Evolutionary conservation across 2,329 filamentous ascomycete genomes (phyloP).

Genomic region (Gaeumannomyces sp.): DNA sequence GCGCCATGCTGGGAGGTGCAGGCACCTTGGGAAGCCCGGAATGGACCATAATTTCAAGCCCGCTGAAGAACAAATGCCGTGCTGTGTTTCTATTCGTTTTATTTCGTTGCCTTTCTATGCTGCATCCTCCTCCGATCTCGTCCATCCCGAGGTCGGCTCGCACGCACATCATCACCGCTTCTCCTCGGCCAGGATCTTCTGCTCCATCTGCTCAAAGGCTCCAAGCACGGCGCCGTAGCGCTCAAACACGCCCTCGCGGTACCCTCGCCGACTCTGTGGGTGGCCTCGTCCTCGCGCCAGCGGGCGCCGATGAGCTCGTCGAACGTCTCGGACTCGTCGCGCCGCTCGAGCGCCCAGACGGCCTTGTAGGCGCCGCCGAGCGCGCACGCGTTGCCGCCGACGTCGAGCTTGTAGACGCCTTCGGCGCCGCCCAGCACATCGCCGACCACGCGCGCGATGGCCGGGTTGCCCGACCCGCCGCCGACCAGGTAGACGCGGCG

Average conservation of each 20-base stretch:
- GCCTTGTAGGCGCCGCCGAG: slow-evolving; percentile 94
- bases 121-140: not conserved
- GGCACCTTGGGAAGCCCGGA: too few species aligned
- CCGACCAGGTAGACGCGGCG: slow-evolving; percentile 90
- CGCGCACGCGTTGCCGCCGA: slow-evolving; percentile 92
- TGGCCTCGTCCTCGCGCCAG: slow-evolving; percentile 80
- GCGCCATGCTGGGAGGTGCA: too few species aligned
- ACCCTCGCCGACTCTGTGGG: slow-evolving; percentile 82
- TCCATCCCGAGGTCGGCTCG: not conserved
- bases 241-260: slow-evolving; percentile 66
- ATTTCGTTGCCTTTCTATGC: not conserved
- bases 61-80: not conserved
- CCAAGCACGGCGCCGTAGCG: slow-evolving; percentile 70
- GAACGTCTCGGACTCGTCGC: slow-evolving; percentile 62
- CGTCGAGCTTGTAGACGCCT: slow-evolving; percentile 87
- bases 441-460: slow-evolving; percentile 78
- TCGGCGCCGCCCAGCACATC: slow-evolving; percentile 85
- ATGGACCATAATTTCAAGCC: not conserved
- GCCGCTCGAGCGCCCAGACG: slow-evolving; percentile 80
- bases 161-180: slow-evolving; percentile 19
- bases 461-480: slow-evolving; percentile 81
- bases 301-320: slow-evolving; percentile 78
- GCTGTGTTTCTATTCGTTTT: not conserved
- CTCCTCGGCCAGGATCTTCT: slow-evolving; percentile 47
- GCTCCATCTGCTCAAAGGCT: slow-evolving; percentile 73